Base-by-base conservation (phyloP, 1,139 yeast genomes). In the Yamadazyma aaseri region DNA sequence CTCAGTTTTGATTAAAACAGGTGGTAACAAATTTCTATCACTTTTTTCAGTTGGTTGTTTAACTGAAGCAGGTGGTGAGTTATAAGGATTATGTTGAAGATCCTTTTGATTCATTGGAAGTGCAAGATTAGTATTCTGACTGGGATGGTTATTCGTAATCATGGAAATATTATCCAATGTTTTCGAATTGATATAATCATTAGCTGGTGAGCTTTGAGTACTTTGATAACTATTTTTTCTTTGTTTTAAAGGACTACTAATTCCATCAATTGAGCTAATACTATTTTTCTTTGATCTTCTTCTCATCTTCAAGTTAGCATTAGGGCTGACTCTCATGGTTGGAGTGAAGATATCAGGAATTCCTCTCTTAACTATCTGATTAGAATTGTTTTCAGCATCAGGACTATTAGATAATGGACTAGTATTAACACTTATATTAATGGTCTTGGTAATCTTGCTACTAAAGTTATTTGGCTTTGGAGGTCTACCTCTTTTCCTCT, bases 301-400 rank as follows among this genome's bases (percentile, higher is more conserved):
- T 29, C 45, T 46, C 15, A 36, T 28, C 31, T 50, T 47, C 24
- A 25, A 12, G 20, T 25, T 29, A 6, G 52, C 40, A 13, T 47
- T 51, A 3, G 74, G 75, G 21, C 65, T 58, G 3, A 70, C 75
- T 47, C 69, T 56, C 74, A 70, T 68, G 36, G 71, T 52, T 0
- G 76, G 75, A 4, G 73, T 69, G 50, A 63, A 67, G 33, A 65
- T 57, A 44, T 70, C 73, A 6, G 76, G 76, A 20, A 67, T 69
- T 8, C 75, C 75, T 38, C 63, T 51, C 42, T 59, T 64, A 28
- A 67, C 64, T 35, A 63, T 63, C 43, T 64, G 59, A 41, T 65
- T 65, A 27, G 65, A 56, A 43, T 69, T 70, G 14, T 58, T 55
- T 39, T 61, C 66, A 13, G 67, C 66, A 29, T 50, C 51, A 1